Base-by-base conservation (phyloP, 2,329 filamentous ascomycete species). In the Juglanconis sp. region DNA sequence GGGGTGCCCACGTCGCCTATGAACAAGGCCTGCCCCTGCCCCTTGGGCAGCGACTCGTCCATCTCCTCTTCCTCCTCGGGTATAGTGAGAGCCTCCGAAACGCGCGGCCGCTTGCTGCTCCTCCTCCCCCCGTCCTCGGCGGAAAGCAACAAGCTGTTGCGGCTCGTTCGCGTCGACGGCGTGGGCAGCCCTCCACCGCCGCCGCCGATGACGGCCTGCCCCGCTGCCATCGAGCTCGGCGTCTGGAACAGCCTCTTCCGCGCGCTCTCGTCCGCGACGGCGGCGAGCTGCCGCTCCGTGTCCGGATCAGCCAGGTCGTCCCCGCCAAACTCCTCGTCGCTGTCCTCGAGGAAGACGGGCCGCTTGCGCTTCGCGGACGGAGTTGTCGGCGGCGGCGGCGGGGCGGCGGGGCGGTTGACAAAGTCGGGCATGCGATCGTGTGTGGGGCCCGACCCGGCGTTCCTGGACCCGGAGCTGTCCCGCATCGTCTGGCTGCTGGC, bases 211-310 rank as follows among this genome's bases (percentile, higher is more conserved):
- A 53, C 49, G 3, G 36, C 61, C 30, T 65, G 64, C 42, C 63
- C 65, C 30, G 63, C 65, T 2, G 63, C 61, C 17, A 24, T 24
- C 17, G 17, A 24, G 17, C 17, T 24, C 1, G 73, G 70, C 1
- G 75, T 75, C 7, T 61, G 62, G 55, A 68, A 65, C 57, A 53
- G 60, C 31, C 63, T 48, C 57, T 67, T 71, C 46, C 70, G 68
- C 11, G 68, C 71, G 60, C 72, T 76, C 44, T 67, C 65, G 53
- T 78, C 76, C 4, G 73, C 67, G 24, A 74, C 67, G n/a, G 63
- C 66, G 24, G 66, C 70, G 61, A 79, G 68, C 60, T 76, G 65
- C 32, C 69, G 66, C 62, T 76, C 77, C 47, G 74, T 74, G n/a
- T 78, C 75, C 7, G 76, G 73, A 15, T 68, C 71, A 4, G 76